phyloP scores from a whole-genome alignment of 257 asterid species.

The Echites panduratus region DNA sequence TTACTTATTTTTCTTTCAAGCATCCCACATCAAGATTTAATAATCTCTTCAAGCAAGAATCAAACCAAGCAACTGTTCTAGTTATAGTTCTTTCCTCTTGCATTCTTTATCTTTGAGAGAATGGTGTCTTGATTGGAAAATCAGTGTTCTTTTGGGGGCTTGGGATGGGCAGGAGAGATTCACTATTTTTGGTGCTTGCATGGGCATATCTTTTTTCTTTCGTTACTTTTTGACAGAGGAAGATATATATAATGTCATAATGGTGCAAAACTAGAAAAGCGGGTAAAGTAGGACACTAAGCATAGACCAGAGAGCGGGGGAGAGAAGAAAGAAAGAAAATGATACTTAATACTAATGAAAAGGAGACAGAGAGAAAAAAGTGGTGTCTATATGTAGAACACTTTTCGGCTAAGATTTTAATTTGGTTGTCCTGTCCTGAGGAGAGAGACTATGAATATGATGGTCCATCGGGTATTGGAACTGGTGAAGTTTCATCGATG shows the following conservation, averaged over 20 bases:
- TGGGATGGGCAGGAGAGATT: no score
- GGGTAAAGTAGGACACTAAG: not conserved
- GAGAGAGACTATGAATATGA: not conserved
- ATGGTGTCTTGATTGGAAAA: no score
- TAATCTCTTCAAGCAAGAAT: no score
- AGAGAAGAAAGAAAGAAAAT: not conserved
- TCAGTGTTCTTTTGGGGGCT: no score
- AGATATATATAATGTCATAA: not conserved
- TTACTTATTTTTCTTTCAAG: no score
- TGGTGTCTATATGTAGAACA: not conserved
- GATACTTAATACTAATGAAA: no score
- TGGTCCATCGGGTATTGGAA: conserved; percentile 9
- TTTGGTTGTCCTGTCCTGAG: not conserved
- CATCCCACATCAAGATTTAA: no score
- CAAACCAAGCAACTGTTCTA: no score
- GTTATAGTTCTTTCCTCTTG: no score
- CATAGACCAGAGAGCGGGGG: no score
- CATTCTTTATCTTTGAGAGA: no score
- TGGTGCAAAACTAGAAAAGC: not conserved
- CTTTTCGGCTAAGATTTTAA: not conserved
- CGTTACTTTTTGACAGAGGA: not conserved
- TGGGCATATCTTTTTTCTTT: not conserved
- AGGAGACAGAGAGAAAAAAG: not conserved
- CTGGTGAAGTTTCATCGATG: conserved; percentile 16
- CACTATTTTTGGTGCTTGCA: no score